Evolutionary conservation across 129 eudicot species (phyloP), one percentile per base, ranked within the genome.

Genomic region (Pulicaria dysenterica): DNA sequence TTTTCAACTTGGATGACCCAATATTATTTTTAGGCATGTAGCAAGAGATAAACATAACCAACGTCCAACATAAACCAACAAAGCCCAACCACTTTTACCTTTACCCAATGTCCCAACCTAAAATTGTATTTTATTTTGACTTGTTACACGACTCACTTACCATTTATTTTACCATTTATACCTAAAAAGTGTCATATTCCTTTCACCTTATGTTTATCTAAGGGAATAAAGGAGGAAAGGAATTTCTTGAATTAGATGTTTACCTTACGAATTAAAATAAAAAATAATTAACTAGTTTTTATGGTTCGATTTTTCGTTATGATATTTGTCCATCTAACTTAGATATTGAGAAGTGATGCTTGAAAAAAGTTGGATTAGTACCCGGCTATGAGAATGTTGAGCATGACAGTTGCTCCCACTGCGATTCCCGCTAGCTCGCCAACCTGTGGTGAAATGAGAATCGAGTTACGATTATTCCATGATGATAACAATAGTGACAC

Each of bases 361-460:
- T 3, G 31, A 47, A 47, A 67, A 65, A 45, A n/a, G 76, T 37
- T 39, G 2, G 50, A 58, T 51, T 42, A 40, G 58, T 89, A 93
- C 98, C 98, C 96, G 9, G 98, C 98, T 80, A 93, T 89, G 56
- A 93, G 98, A 77, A 89, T 93, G 74, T 94, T 94, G 50, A 94
- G 95, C 98, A 90, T 94, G 81, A 94, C 96, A 56, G 98, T 90
- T 40, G 98, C 98, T 72, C 98, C 98, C 34, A 94, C 95, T 8
- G 95, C 96, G 31, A 94, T 90, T 67, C 98, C 96, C 5, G 98
- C 96, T 55, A 94, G 89, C 82, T 94, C 98, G 15, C 96, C 98
- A 37, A 94, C 92, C 98, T 94, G 90, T 16, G 65, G 13, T 45
- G n/a, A 53, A 56, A 72, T 74, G 34, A 72, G 66, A 66, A 79